Evolutionary conservation across 768 basidiomycete genomes (phyloP).

Genomic region (Psilocybe cubensis): DNA sequence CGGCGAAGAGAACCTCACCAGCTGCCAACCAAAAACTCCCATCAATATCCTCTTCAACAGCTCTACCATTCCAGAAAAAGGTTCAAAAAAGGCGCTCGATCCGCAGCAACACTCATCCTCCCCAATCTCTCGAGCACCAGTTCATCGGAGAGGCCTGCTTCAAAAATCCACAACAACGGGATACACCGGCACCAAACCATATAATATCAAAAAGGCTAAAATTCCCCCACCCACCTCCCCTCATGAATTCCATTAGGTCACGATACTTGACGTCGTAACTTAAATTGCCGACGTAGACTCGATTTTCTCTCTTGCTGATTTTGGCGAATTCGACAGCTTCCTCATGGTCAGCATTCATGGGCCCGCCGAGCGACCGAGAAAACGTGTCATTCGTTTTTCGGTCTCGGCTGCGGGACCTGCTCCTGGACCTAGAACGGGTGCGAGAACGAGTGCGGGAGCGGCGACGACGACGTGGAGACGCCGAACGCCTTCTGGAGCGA

Average conservation of each 20-base stretch:
- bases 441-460: constrained; percentile 48
- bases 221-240: constrained; percentile 98
- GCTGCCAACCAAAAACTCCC: constrained; percentile 94
- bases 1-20: constrained; percentile 99
- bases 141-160: constrained; percentile 36
- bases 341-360: constrained; percentile 89
- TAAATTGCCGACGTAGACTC: constrained; percentile 98
- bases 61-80: constrained; percentile 56
- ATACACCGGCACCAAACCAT: constrained; percentile 30
- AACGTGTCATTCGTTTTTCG: constrained; percentile 67
- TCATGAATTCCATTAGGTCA: constrained; percentile 99
- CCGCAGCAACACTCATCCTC: constrained; percentile 34
- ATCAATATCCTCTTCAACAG: constrained; percentile 87
- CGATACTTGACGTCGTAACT: constrained; percentile 99
- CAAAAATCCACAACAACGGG: constrained; percentile 13
- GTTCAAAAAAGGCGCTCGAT: constrained; percentile 34
- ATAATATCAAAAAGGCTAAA: constrained; percentile 28
- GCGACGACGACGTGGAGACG: constrained; percentile 69
- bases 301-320: constrained; percentile 95
- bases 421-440: constrained; percentile 62
- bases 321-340: constrained; percentile 96
- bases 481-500: constrained; percentile 38
- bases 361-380: constrained; percentile 81
- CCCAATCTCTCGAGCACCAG: constrained; percentile 45
- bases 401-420: constrained; percentile 70